Percentiles rank a stretch among this genome's conserved stretches.
Evolutionary conservation across 2,329 filamentous ascomycete species (phyloP).

Genomic region (Microsporum ferrugineum): DNA sequence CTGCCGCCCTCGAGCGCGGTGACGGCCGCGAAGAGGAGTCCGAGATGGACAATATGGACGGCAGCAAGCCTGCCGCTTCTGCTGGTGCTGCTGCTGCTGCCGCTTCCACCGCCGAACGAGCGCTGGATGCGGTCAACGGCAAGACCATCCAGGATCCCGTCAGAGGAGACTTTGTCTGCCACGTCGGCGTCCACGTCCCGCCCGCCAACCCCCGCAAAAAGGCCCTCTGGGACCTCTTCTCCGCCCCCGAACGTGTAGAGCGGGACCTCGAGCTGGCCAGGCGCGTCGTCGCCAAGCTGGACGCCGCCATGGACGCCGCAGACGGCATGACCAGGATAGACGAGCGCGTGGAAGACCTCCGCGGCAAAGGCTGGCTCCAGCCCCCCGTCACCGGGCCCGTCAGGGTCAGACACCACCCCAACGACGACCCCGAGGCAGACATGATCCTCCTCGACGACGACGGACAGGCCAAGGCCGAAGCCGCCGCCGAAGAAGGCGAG

Average conservation of each 20-base stretch:
- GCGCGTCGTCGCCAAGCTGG: slow-evolving; percentile 71
- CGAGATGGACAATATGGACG: slow-evolving; percentile 31
- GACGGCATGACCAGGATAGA: slow-evolving; percentile 73
- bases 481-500: slow-evolving; percentile 72
- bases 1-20: slow-evolving; percentile 55
- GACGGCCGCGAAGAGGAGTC: slow-evolving; percentile 60
- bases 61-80: background rate
- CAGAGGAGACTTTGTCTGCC: slow-evolving; percentile 91
- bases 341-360: slow-evolving; percentile 71
- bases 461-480: slow-evolving; percentile 48
- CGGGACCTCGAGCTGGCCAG: slow-evolving; percentile 77
- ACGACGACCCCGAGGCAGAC: slow-evolving; percentile 32
- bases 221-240: slow-evolving; percentile 93
- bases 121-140: slow-evolving; percentile 86
- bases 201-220: slow-evolving; percentile 81
- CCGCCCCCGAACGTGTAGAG: slow-evolving; percentile 81
- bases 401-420: slow-evolving; percentile 22
- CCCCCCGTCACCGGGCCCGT: slow-evolving; percentile 40
- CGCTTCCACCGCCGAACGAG: slow-evolving; percentile 62
- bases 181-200: slow-evolving; percentile 90
- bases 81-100: background rate
- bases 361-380: slow-evolving; percentile 63
- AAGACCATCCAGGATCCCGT: slow-evolving; percentile 94
- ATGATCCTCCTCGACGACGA: slow-evolving; percentile 38
- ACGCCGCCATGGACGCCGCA: slow-evolving; percentile 67